Evolutionary conservation across 345 rosid species (phyloP).

Genomic region (Eucalyptus camaldulensis): DNA sequence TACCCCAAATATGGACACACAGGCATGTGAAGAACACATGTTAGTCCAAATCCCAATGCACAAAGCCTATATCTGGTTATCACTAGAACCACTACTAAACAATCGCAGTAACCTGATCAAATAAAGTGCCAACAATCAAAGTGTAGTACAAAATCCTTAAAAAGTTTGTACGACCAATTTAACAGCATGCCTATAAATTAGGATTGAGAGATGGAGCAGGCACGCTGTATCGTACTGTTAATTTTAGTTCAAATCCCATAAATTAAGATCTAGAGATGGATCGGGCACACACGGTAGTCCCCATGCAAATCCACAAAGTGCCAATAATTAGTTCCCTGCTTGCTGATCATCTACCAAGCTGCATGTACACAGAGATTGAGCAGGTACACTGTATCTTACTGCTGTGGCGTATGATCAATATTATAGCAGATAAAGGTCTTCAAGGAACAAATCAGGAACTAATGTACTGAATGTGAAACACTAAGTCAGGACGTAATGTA

Average conservation of each 20-base stretch:
- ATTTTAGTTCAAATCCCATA: not conserved
- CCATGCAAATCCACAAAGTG: not conserved
- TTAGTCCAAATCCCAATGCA: not conserved
- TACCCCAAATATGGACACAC: not conserved
- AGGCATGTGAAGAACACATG: not conserved
- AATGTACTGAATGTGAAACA: not conserved
- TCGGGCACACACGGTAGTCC: not conserved
- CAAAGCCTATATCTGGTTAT: not conserved
- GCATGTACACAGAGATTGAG: not conserved
- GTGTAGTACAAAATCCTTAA: not conserved
- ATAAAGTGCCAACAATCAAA: not conserved
- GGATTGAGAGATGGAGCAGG: not conserved
- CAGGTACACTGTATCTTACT: not conserved
- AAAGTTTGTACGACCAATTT: not conserved
- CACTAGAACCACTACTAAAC: not conserved
- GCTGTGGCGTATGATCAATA: not conserved
- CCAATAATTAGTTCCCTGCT: not conserved
- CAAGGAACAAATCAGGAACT: not conserved
- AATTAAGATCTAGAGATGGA: not conserved
- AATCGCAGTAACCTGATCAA: not conserved
- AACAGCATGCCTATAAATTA: not conserved
- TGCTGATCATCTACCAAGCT: not conserved
- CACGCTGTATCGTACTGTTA: not conserved
- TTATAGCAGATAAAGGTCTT: not conserved
- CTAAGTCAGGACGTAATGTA: not conserved